Percentiles rank a stretch among this genome's conserved stretches.
phyloP scores from a whole-genome alignment of 257 asterid species.

The Salvia rosmarinus region DNA sequence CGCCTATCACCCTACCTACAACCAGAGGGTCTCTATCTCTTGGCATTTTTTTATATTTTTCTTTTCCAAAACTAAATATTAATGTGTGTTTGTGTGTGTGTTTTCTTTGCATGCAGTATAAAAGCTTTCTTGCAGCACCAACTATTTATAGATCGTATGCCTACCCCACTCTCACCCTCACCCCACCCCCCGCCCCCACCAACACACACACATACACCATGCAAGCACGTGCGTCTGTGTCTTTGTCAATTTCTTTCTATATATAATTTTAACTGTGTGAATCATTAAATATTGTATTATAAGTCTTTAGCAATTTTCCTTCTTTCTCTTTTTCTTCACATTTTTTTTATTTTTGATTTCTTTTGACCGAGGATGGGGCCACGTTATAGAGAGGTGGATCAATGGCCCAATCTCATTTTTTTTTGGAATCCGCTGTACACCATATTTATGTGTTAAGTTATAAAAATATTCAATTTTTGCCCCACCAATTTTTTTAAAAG shows the following conservation, averaged over 20 bases:
- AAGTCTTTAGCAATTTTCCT: no score
- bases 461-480: no score
- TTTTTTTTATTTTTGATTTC: no score
- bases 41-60: slow-evolving; percentile 37
- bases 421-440: no score
- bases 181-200: not conserved
- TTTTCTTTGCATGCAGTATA: slow-evolving; percentile 18
- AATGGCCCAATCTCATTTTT: no score
- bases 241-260: not conserved
- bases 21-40: slow-evolving; percentile 65
- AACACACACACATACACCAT: not conserved
- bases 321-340: no score
- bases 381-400: no score
- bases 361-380: no score
- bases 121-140: not conserved
- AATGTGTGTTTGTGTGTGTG: not conserved
- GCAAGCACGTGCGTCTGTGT: not conserved
- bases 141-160: slow-evolving; percentile 17
- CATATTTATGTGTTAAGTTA: no score
- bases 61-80: not conserved
- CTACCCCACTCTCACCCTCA: no score
- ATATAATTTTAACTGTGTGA: not conserved
- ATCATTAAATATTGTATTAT: not conserved
- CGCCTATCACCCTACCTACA: slow-evolving; percentile 67
- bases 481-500: no score